Percentiles rank a stretch among this genome's conserved stretches.
phyloP scores from a whole-genome alignment of 2,329 filamentous ascomycete genomes.

The Ceratocystis alfenasii region DNA sequence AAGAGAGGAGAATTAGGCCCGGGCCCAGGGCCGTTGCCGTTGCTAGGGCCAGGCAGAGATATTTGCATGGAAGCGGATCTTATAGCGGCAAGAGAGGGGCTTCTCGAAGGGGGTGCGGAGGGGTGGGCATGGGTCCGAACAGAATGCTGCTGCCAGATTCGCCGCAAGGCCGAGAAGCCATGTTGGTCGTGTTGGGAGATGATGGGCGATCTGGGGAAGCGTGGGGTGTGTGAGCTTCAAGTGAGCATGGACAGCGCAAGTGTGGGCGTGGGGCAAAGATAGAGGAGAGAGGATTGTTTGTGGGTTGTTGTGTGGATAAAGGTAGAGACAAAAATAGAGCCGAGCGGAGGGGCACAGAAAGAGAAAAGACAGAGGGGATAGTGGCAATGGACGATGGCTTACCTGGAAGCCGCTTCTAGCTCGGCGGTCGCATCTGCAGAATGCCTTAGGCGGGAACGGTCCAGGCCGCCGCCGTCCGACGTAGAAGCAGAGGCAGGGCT shows the following conservation, averaged over 20 bases:
- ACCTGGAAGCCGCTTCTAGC: slow-evolving; percentile 18
- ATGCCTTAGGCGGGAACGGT: slow-evolving; percentile 18
- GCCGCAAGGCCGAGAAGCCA: slow-evolving; percentile 73
- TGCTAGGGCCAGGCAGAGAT: slow-evolving; percentile 45
- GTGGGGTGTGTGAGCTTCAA: neutral
- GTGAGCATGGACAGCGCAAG: neutral
- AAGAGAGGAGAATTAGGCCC: slow-evolving; percentile 59
- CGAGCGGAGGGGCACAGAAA: neutral
- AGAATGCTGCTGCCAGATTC: slow-evolving; percentile 78
- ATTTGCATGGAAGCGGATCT: slow-evolving; percentile 61
- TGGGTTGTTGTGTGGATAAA: neutral
- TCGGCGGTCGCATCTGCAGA: slow-evolving; percentile 19
- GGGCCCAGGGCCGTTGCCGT: neutral
- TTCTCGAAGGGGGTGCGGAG: slow-evolving; percentile 52
- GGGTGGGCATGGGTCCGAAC: slow-evolving; percentile 54
- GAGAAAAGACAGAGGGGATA: neutral
- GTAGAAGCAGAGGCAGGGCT: neutral
- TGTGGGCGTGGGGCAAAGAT: neutral
- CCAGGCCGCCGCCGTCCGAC: neutral
- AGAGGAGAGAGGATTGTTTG: neutral
- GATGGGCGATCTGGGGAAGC: slow-evolving; percentile 56
- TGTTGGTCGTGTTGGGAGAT: slow-evolving; percentile 78
- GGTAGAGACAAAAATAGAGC: neutral
- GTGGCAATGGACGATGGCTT: neutral
- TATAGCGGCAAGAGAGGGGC: slow-evolving; percentile 45